Conservation (phyloP, 495 filamentous ascomycete species). For the Penicillium ochrochloron region DNA sequence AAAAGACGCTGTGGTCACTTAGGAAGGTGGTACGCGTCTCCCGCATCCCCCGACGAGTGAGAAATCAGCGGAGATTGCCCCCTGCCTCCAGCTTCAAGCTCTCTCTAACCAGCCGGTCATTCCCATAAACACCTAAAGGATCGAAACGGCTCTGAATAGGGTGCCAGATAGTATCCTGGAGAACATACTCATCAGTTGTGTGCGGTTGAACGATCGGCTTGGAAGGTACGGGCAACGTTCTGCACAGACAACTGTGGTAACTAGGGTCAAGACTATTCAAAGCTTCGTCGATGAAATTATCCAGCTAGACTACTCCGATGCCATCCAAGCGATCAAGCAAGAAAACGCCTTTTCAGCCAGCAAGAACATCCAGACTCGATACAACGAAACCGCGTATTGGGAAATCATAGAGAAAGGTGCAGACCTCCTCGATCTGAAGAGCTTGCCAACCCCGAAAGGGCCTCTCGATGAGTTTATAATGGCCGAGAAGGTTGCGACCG, state of each 20-base stretch:
- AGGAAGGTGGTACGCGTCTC: neutral
- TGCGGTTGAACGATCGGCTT: neutral
- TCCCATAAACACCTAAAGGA: neutral
- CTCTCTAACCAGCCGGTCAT: neutral
- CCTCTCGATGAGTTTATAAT: slow-evolving; percentile 17
- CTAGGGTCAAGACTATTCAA: neutral
- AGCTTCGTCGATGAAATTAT: neutral
- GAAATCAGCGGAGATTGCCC: neutral
- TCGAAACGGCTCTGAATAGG: neutral
- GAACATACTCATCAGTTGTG: neutral
- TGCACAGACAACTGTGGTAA: neutral
- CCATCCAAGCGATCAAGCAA: neutral
- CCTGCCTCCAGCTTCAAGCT: neutral
- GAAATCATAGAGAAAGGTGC: neutral
- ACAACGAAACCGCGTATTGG: neutral
- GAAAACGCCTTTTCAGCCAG: neutral
- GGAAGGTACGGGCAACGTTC: neutral
- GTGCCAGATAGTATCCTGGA: neutral
- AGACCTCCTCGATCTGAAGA: neutral
- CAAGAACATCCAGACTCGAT: neutral
- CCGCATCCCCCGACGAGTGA: neutral
- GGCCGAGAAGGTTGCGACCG: slow-evolving; percentile 17
- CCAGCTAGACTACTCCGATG: neutral
- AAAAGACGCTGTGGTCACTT: neutral
- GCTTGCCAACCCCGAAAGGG: slow-evolving; percentile 13